Evolutionary conservation across 2,329 filamentous ascomycete genomes (phyloP), one percentile per base, ranked within the genome.

Genomic region (Samsoniella hepiali): DNA sequence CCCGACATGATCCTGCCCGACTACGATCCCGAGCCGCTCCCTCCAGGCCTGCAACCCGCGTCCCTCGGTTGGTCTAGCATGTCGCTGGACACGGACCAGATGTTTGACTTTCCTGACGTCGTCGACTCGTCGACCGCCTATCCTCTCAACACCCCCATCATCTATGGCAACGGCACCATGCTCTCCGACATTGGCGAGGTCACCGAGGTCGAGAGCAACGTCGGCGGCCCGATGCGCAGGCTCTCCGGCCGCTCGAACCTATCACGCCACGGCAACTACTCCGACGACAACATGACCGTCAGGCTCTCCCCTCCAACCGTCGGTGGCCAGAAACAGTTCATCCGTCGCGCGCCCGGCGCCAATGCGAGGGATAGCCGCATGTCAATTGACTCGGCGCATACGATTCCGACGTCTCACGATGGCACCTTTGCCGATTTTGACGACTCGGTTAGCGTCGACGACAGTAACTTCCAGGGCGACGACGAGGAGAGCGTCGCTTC

Each of bases 1-100:
- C 92, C 93, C 59, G 93, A 96, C 74, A 93, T 97, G 91, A 96
- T 97, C 70, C 80, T 97, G 59, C 93, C 93, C 65, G 88, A 90
- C 73, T 87, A 88, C 71, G 82, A 82, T 74, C 73, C 84, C 73
- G 76, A 83, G 72, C 79, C 82, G 73, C 78, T 82, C 72, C 77
- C 84, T 73, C 72, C 79, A 70, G 76, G 77, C 71, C 78, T 82
- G 64, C 81, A 82, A 65, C 80, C 82, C 70, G 77, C 80, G 36
- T 70, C 84, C n/a, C 76, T 75, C 67, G 77, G 81, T 74, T 84
- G 83, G 84, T 81, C 81, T 66, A 79, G 78, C 68, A 45, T 56
- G 42, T 69, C 76, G 51, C 65, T 71, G 40, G 66, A 72, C 65
- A 69, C 79, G 61, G 81, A 83, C 63, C 78, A 82, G 64, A 72